Percentiles rank a stretch among this genome's conserved stretches.
Conservation (phyloP, 2,329 filamentous ascomycete species). For the Fusarium pseudoanthophilum region DNA sequence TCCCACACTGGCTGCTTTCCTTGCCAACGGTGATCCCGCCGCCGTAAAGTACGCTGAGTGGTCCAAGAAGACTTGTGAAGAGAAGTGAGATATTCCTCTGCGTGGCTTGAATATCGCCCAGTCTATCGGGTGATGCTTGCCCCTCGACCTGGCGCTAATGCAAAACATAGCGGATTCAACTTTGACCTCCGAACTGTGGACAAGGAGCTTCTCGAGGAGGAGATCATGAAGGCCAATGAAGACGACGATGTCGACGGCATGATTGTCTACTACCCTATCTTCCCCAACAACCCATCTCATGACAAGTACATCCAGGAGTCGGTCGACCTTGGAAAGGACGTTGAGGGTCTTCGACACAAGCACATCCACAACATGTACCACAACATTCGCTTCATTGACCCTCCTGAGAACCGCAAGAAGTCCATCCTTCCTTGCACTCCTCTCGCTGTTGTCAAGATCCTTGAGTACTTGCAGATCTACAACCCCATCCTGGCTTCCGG, state of each 20-base stretch:
- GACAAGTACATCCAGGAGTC: slow-evolving; percentile 97
- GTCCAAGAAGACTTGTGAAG: slow-evolving; percentile 95
- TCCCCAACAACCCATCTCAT: slow-evolving; percentile 79
- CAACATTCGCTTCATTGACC: slow-evolving; percentile 93
- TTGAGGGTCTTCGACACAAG: slow-evolving; percentile 92
- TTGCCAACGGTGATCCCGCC: slow-evolving; percentile 91
- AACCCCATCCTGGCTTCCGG: slow-evolving; percentile 93
- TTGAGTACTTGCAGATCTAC: slow-evolving; percentile 96
- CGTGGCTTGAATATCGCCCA: slow-evolving; percentile 29
- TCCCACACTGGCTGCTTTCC: slow-evolving; percentile 88
- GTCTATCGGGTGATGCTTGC: slow-evolving; percentile 34
- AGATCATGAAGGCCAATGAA: slow-evolving; percentile 84
- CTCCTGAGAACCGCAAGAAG: slow-evolving; percentile 80
- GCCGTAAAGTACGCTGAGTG: slow-evolving; percentile 95
- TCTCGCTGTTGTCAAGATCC: slow-evolving; percentile 94
- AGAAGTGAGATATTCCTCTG: slow-evolving; percentile 76
- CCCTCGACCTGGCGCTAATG: slow-evolving; percentile 38
- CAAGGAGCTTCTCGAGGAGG: slow-evolving; percentile 90
- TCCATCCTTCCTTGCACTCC: slow-evolving; percentile 96
- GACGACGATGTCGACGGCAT: slow-evolving; percentile 84
- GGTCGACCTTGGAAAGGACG: slow-evolving; percentile 89
- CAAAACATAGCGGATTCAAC: slow-evolving; percentile 76
- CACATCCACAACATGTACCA: slow-evolving; percentile 99
- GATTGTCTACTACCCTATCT: slow-evolving; percentile 99
- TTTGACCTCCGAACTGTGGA: slow-evolving; percentile 87